These are phyloP conservation scores for Phaseolus lunatus DNA, from an alignment of 306 rosid genomes.

Conservation along the genomic window DNA sequence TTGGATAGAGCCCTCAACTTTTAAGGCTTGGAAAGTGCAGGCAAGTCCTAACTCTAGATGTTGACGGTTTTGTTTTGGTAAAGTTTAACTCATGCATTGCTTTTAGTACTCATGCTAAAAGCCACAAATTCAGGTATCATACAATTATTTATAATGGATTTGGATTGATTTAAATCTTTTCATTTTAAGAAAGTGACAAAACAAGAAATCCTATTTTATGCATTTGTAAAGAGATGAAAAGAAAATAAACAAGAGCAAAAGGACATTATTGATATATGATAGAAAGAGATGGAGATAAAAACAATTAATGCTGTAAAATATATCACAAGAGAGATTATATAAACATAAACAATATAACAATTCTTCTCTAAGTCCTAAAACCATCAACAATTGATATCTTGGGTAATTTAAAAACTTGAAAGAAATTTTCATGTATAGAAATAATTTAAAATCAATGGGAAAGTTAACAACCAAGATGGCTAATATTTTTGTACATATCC, in stretches of 20 bases:
- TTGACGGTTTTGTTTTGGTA: background rate
- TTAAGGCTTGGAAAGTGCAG: slow-evolving; percentile 6
- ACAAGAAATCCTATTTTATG: background rate
- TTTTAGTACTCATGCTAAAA: slow-evolving; percentile 11
- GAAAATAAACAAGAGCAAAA: background rate
- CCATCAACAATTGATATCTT: no score
- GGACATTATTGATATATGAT: background rate
- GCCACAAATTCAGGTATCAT: slow-evolving; percentile 16
- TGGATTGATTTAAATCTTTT: background rate
- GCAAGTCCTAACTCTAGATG: slow-evolving; percentile 26
- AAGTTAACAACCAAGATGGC: no score
- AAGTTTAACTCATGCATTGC: slow-evolving; percentile 20
- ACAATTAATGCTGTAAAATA: background rate
- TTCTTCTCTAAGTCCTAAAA: no score
- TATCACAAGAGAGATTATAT: background rate
- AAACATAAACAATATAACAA: background rate
- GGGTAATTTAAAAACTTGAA: no score
- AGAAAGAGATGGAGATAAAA: background rate
- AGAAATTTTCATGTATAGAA: no score
- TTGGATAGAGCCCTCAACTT: slow-evolving; percentile 1
- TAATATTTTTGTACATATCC: no score
- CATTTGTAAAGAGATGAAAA: background rate
- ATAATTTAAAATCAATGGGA: no score
- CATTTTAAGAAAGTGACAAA: background rate
- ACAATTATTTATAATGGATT: slow-evolving; percentile 15